Evolutionary conservation across 2,329 filamentous ascomycete species (phyloP), one percentile per base, ranked within the genome.

Genomic region (Beauveria sp.): DNA sequence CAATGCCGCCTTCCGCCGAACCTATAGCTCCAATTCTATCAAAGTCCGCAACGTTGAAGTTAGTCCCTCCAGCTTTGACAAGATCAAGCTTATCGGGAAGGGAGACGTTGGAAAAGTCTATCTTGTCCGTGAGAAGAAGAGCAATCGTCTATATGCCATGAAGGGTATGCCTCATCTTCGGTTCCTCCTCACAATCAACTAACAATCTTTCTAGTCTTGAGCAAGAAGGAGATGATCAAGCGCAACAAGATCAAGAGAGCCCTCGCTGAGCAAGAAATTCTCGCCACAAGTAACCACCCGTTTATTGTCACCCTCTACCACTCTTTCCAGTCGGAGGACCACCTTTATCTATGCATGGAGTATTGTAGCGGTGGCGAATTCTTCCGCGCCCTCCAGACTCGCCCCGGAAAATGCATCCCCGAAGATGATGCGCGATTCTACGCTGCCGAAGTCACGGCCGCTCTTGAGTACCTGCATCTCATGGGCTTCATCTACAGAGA

Each of bases 211-310:
- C 56, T 56, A 97, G 94, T 99, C 6, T 74, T 99, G 75, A 97
- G 92, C 82, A 99, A 99, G 78, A 97, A 97, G 80, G 94, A 99
- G 76, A 99, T 99, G 94, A 99, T 99, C 76, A 99, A 99, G 80
- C 89, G 94, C 62, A 99, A 99, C 81, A 99, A 99, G 83, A 99
- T 99, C 79, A 99, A 99, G 83, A 87, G 94, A 71, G 94, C 94
- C 16, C 81, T 99, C 67, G 94, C 94, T 43, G 94, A 99, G 77
- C 94, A 97, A 73, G 94, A 99, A 75, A 99, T 99, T 66, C 80
- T 99, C 59, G 94, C 94, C 9, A 99, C 94, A 47, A 97, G 93
- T 80, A 99, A 99, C 69, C 94, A 99, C 70, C 94, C 94, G 0
- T 99, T 99, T 75, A 99, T 99, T 71, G 94, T 99, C 64, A 99